Evolutionary conservation across 768 basidiomycete genomes (phyloP), one percentile per base, ranked within the genome.

Genomic region (Epithele typhae): DNA sequence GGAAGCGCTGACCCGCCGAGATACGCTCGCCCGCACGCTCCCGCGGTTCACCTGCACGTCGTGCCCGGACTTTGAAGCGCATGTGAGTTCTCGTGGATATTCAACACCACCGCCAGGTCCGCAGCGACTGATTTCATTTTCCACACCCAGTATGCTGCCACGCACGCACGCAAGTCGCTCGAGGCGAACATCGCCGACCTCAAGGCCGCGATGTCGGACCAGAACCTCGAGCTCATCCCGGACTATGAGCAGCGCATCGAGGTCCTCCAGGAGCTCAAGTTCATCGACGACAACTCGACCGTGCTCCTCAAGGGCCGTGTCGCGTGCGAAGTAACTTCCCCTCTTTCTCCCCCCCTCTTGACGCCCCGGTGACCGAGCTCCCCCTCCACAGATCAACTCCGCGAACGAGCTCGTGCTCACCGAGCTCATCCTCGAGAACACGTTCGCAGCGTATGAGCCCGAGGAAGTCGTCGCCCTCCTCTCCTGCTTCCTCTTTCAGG

Each of bases 401-500:
- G 91, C 87, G n/a, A 92, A 91, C 52, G 96, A 98, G 59, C 87
- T 99, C 21, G 80, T 99, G 39, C 73, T 98, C 38, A 99, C 96
- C 0, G 96, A 99, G 60, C 79, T 99, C 41, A 95, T 99, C 45
- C 76, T 98, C 42, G 96, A 99, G 60, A 99, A 99, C 60, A 87
- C 89, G 0, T 72, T 98, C 23, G 91, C 92, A 5, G 71, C 72
- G 12, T 98, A 90, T 62, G 92, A 92, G 37, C 91, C 96, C 0
- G 92, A 92, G 64, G 96, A 98, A 68, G 92, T 95, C 41, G 96
- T 95, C 33, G 94, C 96, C 2, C 75, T 99, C 22, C 76, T 99
- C 5, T 97, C 95, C 3, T 89, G 89, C 60, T 98, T 99, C 62
- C 87, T 99, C 34, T 99, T 99, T 66, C 96, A 98, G 64, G 96